Base-by-base conservation (phyloP, 441 rosid species). In the Populus hybrid region DNA sequence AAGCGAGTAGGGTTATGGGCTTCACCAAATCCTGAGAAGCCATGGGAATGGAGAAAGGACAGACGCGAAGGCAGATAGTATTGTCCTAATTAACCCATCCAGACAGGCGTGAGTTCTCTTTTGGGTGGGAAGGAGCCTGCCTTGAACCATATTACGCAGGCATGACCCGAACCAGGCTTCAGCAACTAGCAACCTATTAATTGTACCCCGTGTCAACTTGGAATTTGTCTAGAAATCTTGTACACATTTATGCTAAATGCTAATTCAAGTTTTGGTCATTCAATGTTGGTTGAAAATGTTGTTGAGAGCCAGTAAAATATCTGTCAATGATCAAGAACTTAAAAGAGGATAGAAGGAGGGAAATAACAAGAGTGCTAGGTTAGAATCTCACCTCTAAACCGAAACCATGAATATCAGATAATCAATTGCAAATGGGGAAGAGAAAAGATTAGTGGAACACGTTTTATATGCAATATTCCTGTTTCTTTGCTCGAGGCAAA, bases 1-100 rank as follows among this genome's bases (percentile, higher is more conserved):
- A 90, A 87, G 66, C 86, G 90, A 14, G 54, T 83, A 3, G 98
- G 95, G n/a, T 83, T 93, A 73, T 93, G 97, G 98, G 93, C 92
- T 36, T 83, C 90, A 21, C 70, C 90, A 28, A 88, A 93, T 82
- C 98, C 97, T 8, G 88, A 90, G 81, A 82, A 90, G 74, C 97
- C 97, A 76, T 92, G 98, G 98, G 89, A 92, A 11, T 90, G 93
- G 89, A 89, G 98, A 74, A 90, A 81, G 78, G 80, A 86, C 72
- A 88, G 80, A 72, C 90, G 94, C 12, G 85, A 84, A 75, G 88
- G 84, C 14, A 74, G 84, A 80, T 82, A 66, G 24, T 32, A 12
- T 12, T 73, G 28, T 30, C 72, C 3, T 1, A 50, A n/a, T 70
- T 35, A 57, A 67, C 26, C 61, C 38, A 5, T 30, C 73, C 4